Base-by-base conservation (phyloP, 176 grass and related monocot genomes). In the Panicum miliaceum region DNA sequence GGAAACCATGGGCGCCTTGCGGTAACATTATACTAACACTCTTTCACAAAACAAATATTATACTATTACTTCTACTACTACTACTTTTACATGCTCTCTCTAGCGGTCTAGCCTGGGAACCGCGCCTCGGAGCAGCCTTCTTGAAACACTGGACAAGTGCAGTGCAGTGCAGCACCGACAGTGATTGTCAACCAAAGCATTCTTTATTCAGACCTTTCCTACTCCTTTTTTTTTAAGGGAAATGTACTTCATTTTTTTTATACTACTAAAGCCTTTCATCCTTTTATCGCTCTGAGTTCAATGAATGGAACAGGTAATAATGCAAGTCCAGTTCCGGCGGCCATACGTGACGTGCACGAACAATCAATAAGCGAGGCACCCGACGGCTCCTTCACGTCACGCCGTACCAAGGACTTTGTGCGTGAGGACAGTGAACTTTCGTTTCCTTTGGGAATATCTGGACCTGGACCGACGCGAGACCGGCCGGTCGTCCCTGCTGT, bases 121-220 rank as follows among this genome's bases (percentile, higher is more conserved):
- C 46, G 74, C 65, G 45, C 25, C 56, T 32, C 29, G 20, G 4
- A 18, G 19, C 61, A 35, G 22, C 20, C 35, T 73, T 72, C 34
- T 72, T 64, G 54, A 64, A 40, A 76, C 78, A 68, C 13, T 76
- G 79, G 63, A 41, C 32, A 61, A 41, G 15, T 68, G 75, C 32
- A 13, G 68, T 67, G 10, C 36, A 4, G 10, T 11, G 4, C 64
- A 0, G 64, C 8, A 41, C 36, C n/a, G 66, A 68, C 37, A 41
- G 66, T n/a, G n/a, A 47, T 29, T 72, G 69, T 72, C 69, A 72
- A 71, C n/a, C 68, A 47, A 27, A 46, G n/a, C 12, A 23, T 12
- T 26, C 1, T 43, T 9, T 71, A 16, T 15, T 47, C 2, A 3
- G 7, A 23, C 68, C 14, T 25, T 18, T 1, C 0, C 6, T 1